Base-by-base conservation (phyloP, 2,329 filamentous ascomycete genomes). In the Corinectria fuckeliana region DNA sequence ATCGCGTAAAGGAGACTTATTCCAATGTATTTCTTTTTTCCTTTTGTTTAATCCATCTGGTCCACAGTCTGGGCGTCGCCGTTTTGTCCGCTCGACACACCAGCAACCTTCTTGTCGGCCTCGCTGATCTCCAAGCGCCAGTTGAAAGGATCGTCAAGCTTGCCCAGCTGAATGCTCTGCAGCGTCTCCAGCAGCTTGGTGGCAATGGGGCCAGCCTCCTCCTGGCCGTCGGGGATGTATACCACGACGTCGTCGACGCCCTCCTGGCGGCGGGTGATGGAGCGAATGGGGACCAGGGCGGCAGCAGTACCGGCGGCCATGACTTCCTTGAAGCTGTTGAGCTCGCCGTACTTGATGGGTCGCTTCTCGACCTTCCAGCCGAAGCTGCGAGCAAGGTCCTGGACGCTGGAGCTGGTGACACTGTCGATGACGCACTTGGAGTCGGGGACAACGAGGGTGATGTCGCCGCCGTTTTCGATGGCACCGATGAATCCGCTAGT, bases 401-500 rank as follows among this genome's bases (percentile, higher is more conserved):
- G 87, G 56, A 94, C 84, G 63, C 89, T 93, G 64, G 93, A 87
- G 56, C 89, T 90, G 3, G 92, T 97, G 41, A 97, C 91, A 58
- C 84, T 95, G 72, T 92, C 88, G 73, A 98, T 97, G 38, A 96
- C 91, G 70, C 89, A 93, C 71, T 88, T 89, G 71, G 91, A 94
- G 76, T 96, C 91, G 0, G 94, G 93, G n/a, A 95, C 88, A 5
- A 95, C 88, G 3, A 98, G 80, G 7, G 90, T 94, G 10, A 90
- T 81, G 26, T 84, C 77, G 4, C 82, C 82, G 3, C 82, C 85
- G 41, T 87, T 47, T 55, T 83, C 83, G 66, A 85, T 82, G 5
- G 91, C 90, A 3, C 93, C 95, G 64, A 98, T 90, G 76, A 99
- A 98, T 1, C 92, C 94, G 63, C 90, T 93, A 0, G 95, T 98